These are phyloP conservation scores for Spathaspora boniae DNA, from an alignment of 805 yeast genomes.

Conservation along the genomic window DNA sequence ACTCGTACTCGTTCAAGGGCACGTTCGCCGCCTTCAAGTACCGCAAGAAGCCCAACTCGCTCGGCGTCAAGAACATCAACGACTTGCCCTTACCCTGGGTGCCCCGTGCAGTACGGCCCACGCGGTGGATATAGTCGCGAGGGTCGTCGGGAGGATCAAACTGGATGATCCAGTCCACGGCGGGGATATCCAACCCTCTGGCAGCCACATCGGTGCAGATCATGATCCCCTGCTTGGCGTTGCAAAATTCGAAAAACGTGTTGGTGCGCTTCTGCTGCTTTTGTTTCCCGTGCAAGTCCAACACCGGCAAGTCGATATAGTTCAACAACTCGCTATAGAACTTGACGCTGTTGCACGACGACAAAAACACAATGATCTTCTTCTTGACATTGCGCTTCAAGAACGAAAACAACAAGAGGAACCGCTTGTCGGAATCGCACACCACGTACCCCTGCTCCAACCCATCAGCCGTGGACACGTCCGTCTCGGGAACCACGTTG, in stretches of 20 bases:
- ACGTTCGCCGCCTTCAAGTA: slow-evolving; percentile 96
- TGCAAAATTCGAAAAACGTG: slow-evolving; percentile 96
- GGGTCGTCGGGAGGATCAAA: slow-evolving; percentile 99
- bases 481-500: slow-evolving; percentile 83
- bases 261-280: slow-evolving; percentile 98
- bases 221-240: slow-evolving; percentile 89
- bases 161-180: slow-evolving; percentile 98
- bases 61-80: slow-evolving; percentile 91
- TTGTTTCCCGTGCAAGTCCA: slow-evolving; percentile 96
- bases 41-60: slow-evolving; percentile 89
- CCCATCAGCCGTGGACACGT: slow-evolving; percentile 90
- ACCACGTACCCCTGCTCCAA: slow-evolving; percentile 98
- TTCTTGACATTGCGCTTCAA: slow-evolving; percentile 89
- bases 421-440: slow-evolving; percentile 94
- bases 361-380: slow-evolving; percentile 88
- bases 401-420: slow-evolving; percentile 85
- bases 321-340: slow-evolving; percentile 92
- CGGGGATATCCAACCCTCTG: slow-evolving; percentile 97
- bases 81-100: slow-evolving; percentile 86
- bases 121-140: slow-evolving; percentile 97
- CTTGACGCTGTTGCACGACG: slow-evolving; percentile 96
- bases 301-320: slow-evolving; percentile 94
- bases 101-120: slow-evolving; percentile 98
- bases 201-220: slow-evolving; percentile 99
- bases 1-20: slow-evolving; percentile 95